phyloP scores from a whole-genome alignment of 2,329 filamentous ascomycete species.

The Aspergillus viridinutans region DNA sequence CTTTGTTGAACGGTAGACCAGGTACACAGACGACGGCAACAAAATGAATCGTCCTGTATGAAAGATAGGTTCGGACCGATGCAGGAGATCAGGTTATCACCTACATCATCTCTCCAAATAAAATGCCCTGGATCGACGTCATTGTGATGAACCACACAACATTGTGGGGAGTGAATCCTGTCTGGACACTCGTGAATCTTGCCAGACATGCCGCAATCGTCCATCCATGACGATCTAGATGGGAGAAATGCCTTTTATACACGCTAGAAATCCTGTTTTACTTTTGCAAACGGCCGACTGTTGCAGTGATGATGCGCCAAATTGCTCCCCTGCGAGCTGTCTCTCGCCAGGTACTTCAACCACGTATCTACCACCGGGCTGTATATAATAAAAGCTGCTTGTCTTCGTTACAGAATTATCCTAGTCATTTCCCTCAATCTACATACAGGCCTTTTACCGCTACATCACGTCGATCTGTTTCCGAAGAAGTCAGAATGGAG shows the following conservation, averaged over 20 bases:
- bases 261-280: not conserved
- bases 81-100: not conserved
- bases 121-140: slow-evolving; percentile 3
- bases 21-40: too few species aligned
- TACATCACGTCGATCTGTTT: not conserved
- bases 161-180: not conserved
- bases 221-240: not conserved
- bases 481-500: slow-evolving; percentile 13
- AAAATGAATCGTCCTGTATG: too few species aligned
- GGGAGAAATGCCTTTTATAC: not conserved
- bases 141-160: slow-evolving; percentile 7
- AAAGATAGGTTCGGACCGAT: too few species aligned
- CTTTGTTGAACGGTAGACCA: too few species aligned
- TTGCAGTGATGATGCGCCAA: not conserved
- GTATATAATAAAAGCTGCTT: not conserved
- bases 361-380: not conserved
- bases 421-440: not conserved
- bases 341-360: not conserved
- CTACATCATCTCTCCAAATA: not conserved
- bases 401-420: not conserved
- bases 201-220: not conserved
- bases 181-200: too few species aligned
- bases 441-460: not conserved
- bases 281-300: not conserved
- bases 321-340: not conserved